Evolutionary conservation across 495 filamentous ascomycete genomes (phyloP).

Genomic region (Neurospora africana): DNA sequence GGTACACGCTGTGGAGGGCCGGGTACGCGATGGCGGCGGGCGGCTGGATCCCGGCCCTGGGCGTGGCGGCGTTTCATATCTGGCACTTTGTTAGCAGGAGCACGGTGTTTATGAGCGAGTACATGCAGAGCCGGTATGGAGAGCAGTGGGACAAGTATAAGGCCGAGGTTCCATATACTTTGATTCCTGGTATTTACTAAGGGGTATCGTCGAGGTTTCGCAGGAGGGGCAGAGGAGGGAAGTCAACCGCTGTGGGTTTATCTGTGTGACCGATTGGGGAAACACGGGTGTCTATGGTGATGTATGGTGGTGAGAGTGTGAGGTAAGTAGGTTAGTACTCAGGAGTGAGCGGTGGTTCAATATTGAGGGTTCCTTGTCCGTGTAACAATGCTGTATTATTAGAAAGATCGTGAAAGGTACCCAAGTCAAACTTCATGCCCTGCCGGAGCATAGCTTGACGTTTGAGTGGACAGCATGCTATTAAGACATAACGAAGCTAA

Average conservation of each 20-base stretch:
- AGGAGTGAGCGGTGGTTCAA: background rate
- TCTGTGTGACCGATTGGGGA: background rate
- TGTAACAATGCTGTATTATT: background rate
- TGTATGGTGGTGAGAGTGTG: background rate
- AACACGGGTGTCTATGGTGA: background rate
- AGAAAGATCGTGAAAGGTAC: background rate
- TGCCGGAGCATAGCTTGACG: background rate
- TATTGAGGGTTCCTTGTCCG: background rate
- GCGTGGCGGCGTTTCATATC: conserved; percentile 29
- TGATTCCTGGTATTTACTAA: conserved; percentile 36
- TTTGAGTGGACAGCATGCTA: background rate
- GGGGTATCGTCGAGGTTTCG: background rate
- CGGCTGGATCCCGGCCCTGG: conserved; percentile 33
- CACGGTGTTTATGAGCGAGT: conserved; percentile 39
- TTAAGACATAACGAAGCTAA: background rate
- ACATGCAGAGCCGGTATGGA: conserved; percentile 37
- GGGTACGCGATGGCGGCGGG: conserved; percentile 39
- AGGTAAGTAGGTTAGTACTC: background rate
- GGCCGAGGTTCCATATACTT: conserved; percentile 30
- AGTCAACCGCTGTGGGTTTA: background rate
- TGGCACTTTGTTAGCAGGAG: conserved; percentile 36
- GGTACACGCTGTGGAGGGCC: conserved; percentile 45
- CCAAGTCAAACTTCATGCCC: background rate
- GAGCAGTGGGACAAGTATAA: conserved; percentile 35
- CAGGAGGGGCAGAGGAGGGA: background rate